Evolutionary conservation across 1,139 yeast genomes (phyloP), one percentile per base, ranked within the genome.

Genomic region (Saccharomycopsis crataegensis): DNA sequence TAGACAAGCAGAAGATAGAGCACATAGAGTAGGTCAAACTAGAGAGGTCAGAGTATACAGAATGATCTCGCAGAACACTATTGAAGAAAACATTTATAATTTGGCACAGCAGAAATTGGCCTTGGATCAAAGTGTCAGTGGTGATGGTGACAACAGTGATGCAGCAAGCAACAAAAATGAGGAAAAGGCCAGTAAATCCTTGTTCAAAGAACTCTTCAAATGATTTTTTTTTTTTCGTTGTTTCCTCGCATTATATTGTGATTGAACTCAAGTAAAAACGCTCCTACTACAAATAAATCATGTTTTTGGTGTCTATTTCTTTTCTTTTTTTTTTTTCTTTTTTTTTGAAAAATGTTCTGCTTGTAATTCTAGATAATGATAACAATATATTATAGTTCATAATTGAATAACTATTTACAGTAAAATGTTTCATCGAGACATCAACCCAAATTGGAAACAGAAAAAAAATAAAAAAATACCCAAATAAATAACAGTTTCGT

Each of bases 1-100:
- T 66, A 86, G 86, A 65, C 99, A 93, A 71, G 99, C 99, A 0
- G 99, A 94, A 67, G 99, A 93, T 67, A 79, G 99, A 65, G 96
- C 99, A 0, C 99, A 93, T 68, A 80, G 99, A 67, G 96, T 94
- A 33, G 99, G 99, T 1, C 99, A 94, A 70, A 85, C 86, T 44
- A 82, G 86, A 57, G 93, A 87, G 51, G 99, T 94, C 22, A 74
- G 76, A 48, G 96, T 94, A 14, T 79, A 82, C 50, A 79, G 96
- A 57, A 71, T 94, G 62, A 86, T 94, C 56, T 78, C 86, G 9
- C 77, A 76, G 60, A 76, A 80, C 54, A 83, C 96, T 1, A 85
- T 94, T 44, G 99, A 93, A 62, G 97, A 93, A 67, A 89, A 86
- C 62, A 93, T 93, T 65, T 75, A 84, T 58, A 83, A 82, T 60